These are phyloP conservation scores for Suillus plorans DNA, from an alignment of 768 basidiomycete species.

Conservation along the genomic window DNA sequence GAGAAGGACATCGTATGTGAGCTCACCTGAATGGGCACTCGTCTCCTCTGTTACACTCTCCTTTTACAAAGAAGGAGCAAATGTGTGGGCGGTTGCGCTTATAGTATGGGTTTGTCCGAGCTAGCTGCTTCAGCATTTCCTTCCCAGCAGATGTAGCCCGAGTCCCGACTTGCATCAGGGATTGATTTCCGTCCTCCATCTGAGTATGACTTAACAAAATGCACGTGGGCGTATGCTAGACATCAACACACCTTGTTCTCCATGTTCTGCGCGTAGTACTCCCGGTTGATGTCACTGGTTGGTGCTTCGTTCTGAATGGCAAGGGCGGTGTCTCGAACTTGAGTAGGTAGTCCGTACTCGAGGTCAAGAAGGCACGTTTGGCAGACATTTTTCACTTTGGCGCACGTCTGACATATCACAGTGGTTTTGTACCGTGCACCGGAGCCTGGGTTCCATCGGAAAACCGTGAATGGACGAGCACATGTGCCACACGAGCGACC, in stretches of 20 bases:
- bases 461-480: constrained; percentile 93
- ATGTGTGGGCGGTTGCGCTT: constrained; percentile 93
- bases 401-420: constrained; percentile 95
- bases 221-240: not conserved
- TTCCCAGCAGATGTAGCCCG: constrained; percentile 79
- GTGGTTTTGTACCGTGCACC: constrained; percentile 96
- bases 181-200: constrained; percentile 68
- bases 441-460: constrained; percentile 96
- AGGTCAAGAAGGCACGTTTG: constrained; percentile 97
- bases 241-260: constrained; percentile 62
- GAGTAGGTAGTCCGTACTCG: constrained; percentile 93
- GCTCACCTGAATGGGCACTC: constrained; percentile 86
- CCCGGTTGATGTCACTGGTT: constrained; percentile 94
- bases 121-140: constrained; percentile 95
- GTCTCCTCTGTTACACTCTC: constrained; percentile 86
- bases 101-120: constrained; percentile 95
- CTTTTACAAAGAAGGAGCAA: constrained; percentile 95
- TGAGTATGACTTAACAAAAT: constrained; percentile 28
- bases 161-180: constrained; percentile 54
- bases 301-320: constrained; percentile 85
- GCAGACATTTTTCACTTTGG: constrained; percentile 95
- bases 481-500: constrained; percentile 97
- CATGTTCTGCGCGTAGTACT: constrained; percentile 93
- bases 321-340: constrained; percentile 95
- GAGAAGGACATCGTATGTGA: constrained; percentile 16